Base-by-base conservation (phyloP, 2,329 filamentous ascomycete genomes). In the Botrytis cinerea region DNA sequence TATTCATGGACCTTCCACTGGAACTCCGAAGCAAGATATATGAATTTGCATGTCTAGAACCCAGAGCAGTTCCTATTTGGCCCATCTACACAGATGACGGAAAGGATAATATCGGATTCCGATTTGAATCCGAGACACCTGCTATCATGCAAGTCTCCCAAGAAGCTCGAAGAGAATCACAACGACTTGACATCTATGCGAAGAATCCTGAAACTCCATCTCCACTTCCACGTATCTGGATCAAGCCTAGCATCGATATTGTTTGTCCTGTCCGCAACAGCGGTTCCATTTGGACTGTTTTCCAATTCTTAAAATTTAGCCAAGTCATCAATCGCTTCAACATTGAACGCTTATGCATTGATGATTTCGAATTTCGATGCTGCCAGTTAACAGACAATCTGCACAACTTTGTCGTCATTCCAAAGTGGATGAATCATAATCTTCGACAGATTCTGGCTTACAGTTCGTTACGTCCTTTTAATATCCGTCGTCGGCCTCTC, bases 201-300 rank as follows among this genome's bases (percentile, higher is more conserved):
- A 5, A 9, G 0, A 22, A 2, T 1, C 7, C 25, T 10, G 16
- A 43, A 20, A 18, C 38, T 20, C 7, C 38, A n/a, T n/a, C 3
- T 25, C 25, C 9, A 4, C n/a, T 28, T 14, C 35, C 35, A 16
- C 35, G 35, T 22, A 43, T 57, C 18, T 68, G 64, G 64, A 22
- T 68, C 2, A 68, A 43, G 16, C 48, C 64, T 6, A 54, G 4
- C 8, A n/a, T 68, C 20, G 64, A 68, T 14, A 68, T 68, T 16
- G 9, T 68, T 3, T 68, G 64, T 1, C 64, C 64, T 20, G 64
- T 68, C 1, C 64, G 18, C 2, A 57, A 68, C 22, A 16, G 16
- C 9, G 28, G 6, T 22, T 0, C 32, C 25, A 7, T 14, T 1
- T 68, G 64, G 64, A 43, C 35, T 0, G 9, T 12, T 2, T 14